Evolutionary conservation across 257 asterid genomes (phyloP).

Genomic region (Coffea eugenioides): DNA sequence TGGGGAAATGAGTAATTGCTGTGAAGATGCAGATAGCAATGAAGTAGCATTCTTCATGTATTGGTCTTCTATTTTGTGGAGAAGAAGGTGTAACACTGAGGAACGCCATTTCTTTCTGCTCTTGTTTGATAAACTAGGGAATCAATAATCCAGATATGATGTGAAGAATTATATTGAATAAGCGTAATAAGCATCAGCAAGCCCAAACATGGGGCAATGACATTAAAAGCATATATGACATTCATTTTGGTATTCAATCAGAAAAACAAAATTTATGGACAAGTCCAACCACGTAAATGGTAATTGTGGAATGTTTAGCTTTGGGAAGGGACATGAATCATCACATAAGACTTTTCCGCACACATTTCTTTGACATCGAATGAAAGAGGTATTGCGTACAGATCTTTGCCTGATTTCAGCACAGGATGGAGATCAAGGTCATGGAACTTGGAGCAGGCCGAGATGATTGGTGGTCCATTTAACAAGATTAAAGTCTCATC

Average conservation of each 20-base stretch:
- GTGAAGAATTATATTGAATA: too few species aligned
- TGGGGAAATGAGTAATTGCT: background rate
- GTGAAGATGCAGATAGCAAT: background rate
- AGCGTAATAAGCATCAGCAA: background rate
- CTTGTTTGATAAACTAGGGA: background rate
- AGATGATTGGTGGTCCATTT: background rate
- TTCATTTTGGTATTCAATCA: background rate
- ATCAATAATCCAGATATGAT: background rate
- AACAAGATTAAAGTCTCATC: background rate
- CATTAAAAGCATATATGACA: too few species aligned
- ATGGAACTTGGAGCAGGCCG: background rate
- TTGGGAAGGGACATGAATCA: background rate
- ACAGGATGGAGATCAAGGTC: background rate
- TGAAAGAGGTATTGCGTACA: background rate
- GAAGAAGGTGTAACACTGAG: background rate
- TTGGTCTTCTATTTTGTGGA: background rate
- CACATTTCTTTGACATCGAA: background rate
- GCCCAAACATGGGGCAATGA: background rate
- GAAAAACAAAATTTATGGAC: background rate
- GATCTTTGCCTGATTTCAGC: background rate
- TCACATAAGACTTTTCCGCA: background rate
- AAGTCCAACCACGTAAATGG: background rate
- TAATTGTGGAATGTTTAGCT: background rate
- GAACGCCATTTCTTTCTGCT: background rate
- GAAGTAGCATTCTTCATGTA: background rate